These are phyloP conservation scores for Phlebopus sp. DNA, from an alignment of 1,284 basidiomycete species.

Conservation along the genomic window DNA sequence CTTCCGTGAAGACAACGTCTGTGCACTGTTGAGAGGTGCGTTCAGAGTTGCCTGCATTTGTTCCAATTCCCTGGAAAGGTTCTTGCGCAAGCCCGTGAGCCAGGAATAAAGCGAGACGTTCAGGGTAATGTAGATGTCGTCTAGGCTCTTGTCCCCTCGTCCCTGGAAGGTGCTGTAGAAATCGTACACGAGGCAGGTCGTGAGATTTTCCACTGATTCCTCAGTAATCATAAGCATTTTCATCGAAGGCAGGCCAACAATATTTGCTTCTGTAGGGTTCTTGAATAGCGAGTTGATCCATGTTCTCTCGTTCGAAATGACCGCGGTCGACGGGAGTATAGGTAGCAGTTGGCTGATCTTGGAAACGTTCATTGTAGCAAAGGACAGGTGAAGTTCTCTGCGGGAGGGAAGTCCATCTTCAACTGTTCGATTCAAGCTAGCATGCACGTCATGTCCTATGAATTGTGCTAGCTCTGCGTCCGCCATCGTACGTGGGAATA, in stretches of 20 bases:
- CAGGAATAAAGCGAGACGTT: slow-evolving; percentile 79
- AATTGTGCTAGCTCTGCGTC: slow-evolving; percentile 75
- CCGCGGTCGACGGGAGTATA: slow-evolving; percentile 37
- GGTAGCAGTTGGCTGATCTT: slow-evolving; percentile 60
- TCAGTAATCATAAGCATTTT: slow-evolving; percentile 74
- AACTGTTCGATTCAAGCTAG: slow-evolving; percentile 61
- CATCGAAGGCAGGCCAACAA: slow-evolving; percentile 78
- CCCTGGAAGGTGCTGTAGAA: slow-evolving; percentile 70
- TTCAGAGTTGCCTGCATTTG: slow-evolving; percentile 62
- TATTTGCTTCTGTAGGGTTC: slow-evolving; percentile 61
- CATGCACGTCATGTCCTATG: slow-evolving; percentile 60
- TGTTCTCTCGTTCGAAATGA: slow-evolving; percentile 40
- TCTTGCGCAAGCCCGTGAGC: slow-evolving; percentile 73
- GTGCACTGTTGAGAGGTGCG: slow-evolving; percentile 31
- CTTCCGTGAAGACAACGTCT: slow-evolving; percentile 24
- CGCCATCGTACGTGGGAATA: slow-evolving; percentile 73
- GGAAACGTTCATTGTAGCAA: slow-evolving; percentile 72
- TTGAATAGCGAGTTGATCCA: slow-evolving; percentile 59
- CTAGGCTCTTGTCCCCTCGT: slow-evolving; percentile 50
- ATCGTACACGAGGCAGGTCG: slow-evolving; percentile 56
- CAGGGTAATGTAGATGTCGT: slow-evolving; percentile 78
- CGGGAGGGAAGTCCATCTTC: slow-evolving; percentile 46
- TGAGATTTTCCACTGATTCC: slow-evolving; percentile 43
- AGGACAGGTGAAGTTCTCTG: slow-evolving; percentile 66
- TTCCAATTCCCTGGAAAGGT: slow-evolving; percentile 69